phyloP scores from a whole-genome alignment of 805 yeast genomes.

The Candida takata region DNA sequence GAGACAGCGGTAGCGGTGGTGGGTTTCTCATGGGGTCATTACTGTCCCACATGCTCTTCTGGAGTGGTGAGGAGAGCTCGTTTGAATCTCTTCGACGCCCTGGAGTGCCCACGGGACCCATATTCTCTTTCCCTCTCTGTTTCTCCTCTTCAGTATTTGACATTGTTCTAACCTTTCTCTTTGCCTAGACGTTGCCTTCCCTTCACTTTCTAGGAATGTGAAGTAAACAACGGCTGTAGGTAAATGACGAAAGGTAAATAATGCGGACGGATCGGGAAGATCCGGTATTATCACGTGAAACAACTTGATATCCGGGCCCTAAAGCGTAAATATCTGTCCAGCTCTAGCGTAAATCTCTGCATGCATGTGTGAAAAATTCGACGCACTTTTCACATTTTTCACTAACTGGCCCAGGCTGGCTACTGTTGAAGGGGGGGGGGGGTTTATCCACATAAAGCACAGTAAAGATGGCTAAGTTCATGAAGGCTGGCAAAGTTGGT shows the following conservation, averaged over 20 bases:
- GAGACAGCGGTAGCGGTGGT: conserved; percentile 34
- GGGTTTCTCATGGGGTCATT: conserved; percentile 34
- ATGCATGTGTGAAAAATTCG: conserved; percentile 15
- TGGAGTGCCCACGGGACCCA: conserved; percentile 11
- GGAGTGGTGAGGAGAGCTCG: conserved; percentile 14
- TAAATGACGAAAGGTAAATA: conserved; percentile 9
- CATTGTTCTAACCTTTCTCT: background rate
- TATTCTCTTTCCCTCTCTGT: conserved; percentile 19
- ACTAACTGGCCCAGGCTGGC: conserved; percentile 4
- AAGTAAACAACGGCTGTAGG: background rate
- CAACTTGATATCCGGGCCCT: background rate
- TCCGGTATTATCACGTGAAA: conserved; percentile 1
- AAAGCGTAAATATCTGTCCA: conserved; percentile 12
- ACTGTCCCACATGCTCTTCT: conserved; percentile 30
- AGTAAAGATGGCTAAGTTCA: conserved; percentile 88
- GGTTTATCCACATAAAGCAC: conserved; percentile 4
- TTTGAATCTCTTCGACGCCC: conserved; percentile 5
- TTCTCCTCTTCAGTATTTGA: conserved; percentile 1
- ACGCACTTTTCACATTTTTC: conserved; percentile 22
- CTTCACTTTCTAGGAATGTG: no score
- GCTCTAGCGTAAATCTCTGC: conserved; percentile 5
- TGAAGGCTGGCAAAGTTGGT: conserved; percentile 95
- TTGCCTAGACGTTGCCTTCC: background rate
- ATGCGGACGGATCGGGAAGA: conserved; percentile 2
- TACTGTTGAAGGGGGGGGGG: background rate